A percentile compares a stretch with the other conserved stretches of the same genome.
Conservation (phyloP, 1,139 yeast species). For the Torulaspora pretoriensis region DNA sequence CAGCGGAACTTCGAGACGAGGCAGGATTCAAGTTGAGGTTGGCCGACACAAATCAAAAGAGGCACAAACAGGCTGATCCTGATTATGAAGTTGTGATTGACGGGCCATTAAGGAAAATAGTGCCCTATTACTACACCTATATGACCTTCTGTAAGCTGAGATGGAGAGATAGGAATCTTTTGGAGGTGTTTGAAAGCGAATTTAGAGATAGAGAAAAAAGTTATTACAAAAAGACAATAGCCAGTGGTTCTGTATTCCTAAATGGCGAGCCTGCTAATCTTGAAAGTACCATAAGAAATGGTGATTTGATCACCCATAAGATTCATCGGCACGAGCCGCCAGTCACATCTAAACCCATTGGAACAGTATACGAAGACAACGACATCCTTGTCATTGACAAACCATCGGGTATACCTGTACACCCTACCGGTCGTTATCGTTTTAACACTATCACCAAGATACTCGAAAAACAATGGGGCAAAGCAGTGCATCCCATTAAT, state of each 20-base stretch:
- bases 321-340: constrained; percentile 91
- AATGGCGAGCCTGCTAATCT: constrained; percentile 61
- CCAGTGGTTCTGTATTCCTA: constrained; percentile 66
- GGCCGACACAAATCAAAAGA: constrained; percentile 28
- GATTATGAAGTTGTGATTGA: constrained; percentile 41
- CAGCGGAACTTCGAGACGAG: constrained; percentile 28
- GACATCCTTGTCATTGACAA: constrained; percentile 82
- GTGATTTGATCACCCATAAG: constrained; percentile 78
- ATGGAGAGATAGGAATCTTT: constrained; percentile 77
- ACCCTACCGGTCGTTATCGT: constrained; percentile 91
- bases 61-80: constrained; percentile 35
- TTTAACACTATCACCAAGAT: constrained; percentile 85
- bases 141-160: constrained; percentile 85
- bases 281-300: constrained; percentile 69
- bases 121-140: constrained; percentile 85
- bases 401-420: constrained; percentile 94
- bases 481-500: constrained; percentile 80
- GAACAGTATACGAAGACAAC: constrained; percentile 74
- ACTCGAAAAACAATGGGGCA: constrained; percentile 61
- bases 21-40: constrained; percentile 33
- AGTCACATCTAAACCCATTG: constrained; percentile 65
- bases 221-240: constrained; percentile 66
- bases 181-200: constrained; percentile 79
- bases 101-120: constrained; percentile 64
- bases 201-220: constrained; percentile 74